phyloP scores from a whole-genome alignment of 495 filamentous ascomycete species.

The Pseudomonodictys pantanalensis region DNA sequence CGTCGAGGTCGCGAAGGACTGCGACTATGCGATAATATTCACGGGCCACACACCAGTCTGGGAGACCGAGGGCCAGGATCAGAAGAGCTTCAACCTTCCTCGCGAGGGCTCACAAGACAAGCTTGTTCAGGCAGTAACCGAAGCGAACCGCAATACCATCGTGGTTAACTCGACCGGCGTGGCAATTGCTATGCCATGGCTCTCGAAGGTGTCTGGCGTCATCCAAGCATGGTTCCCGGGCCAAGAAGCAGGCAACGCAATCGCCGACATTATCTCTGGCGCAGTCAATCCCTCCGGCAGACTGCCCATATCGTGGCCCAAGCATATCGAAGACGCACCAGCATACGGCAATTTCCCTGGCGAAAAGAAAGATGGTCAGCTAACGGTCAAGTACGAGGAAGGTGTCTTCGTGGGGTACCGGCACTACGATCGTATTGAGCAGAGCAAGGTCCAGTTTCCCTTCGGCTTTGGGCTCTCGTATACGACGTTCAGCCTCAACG shows the following conservation, averaged over 20 bases:
- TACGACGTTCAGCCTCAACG: slow-evolving; percentile 16
- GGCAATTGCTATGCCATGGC: slow-evolving; percentile 22
- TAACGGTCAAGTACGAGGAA: slow-evolving; percentile 23
- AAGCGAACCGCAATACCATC: slow-evolving; percentile 19
- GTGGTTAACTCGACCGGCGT: slow-evolving; percentile 29
- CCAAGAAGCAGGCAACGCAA: slow-evolving; percentile 47
- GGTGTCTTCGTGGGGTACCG: slow-evolving; percentile 28
- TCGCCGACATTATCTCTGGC: slow-evolving; percentile 59
- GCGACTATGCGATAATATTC: slow-evolving; percentile 26
- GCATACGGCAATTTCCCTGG: slow-evolving; percentile 31
- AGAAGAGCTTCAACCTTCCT: slow-evolving; percentile 16
- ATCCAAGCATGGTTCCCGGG: slow-evolving; percentile 27
- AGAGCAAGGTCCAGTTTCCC: slow-evolving; percentile 11
- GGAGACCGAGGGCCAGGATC: slow-evolving; percentile 31
- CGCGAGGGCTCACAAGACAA: slow-evolving; percentile 26
- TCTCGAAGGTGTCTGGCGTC: slow-evolving; percentile 19
- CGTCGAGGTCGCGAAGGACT: slow-evolving; percentile 5
- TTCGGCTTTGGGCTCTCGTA: slow-evolving; percentile 29
- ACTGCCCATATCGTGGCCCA: slow-evolving; percentile 56
- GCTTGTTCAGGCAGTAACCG: slow-evolving; percentile 23
- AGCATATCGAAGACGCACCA: slow-evolving; percentile 26
- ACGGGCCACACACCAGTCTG: slow-evolving; percentile 26
- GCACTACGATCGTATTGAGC: slow-evolving; percentile 18
- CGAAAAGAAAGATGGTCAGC: slow-evolving; percentile 16
- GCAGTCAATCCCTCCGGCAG: slow-evolving; percentile 57